Percentiles rank a stretch among this genome's conserved stretches.
Conservation (phyloP, 1,284 basidiomycete species). For the Trichosporon faecale region DNA sequence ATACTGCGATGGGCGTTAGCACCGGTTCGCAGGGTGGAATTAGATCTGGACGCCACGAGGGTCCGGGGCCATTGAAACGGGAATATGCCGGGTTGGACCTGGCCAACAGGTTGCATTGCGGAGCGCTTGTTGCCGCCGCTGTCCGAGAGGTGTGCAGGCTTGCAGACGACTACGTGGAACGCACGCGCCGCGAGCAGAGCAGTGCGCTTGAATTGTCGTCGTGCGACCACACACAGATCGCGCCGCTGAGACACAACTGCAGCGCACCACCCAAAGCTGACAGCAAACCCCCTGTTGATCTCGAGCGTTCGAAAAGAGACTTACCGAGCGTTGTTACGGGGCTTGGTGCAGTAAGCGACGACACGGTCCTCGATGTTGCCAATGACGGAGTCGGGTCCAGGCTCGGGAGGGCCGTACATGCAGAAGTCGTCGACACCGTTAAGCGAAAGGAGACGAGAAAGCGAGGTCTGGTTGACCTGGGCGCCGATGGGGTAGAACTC, state of each 20-base stretch:
- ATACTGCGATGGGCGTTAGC: slow-evolving; percentile 30
- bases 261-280: neutral
- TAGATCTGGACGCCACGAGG: neutral
- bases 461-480: slow-evolving; percentile 49
- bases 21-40: neutral
- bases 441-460: slow-evolving; percentile 45
- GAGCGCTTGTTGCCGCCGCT: neutral
- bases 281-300: neutral
- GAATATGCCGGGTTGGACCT: neutral
- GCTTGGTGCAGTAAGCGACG: slow-evolving; percentile 47
- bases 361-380: slow-evolving; percentile 48
- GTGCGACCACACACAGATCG: neutral
- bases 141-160: neutral
- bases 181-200: neutral
- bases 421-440: slow-evolving; percentile 53
- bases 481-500: slow-evolving; percentile 41
- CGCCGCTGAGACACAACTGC: neutral
- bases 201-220: neutral
- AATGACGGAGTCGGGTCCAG: slow-evolving; percentile 41
- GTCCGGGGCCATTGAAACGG: neutral
- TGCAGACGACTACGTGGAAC: no score
- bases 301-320: slow-evolving; percentile 6
- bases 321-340: slow-evolving; percentile 40
- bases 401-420: slow-evolving; percentile 45
- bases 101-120: neutral